A percentile compares a stretch with the other conserved stretches of the same genome.
Conservation (phyloP, 2,329 filamentous ascomycete genomes). For the Rutstroemia sydowiana region DNA sequence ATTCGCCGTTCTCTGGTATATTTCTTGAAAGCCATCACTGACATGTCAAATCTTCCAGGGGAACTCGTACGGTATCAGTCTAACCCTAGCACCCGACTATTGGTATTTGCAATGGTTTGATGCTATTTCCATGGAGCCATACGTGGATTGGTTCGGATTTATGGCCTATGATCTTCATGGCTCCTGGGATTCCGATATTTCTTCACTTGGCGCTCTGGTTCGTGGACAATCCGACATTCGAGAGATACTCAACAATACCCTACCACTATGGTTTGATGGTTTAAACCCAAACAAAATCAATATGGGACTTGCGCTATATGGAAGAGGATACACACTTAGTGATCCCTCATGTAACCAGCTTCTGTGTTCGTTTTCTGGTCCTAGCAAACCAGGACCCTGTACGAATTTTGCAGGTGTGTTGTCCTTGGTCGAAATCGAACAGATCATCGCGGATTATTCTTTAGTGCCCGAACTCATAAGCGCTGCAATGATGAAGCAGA, state of each 20-base stretch:
- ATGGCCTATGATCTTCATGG: conserved; percentile 26
- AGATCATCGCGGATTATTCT: conserved; percentile 14
- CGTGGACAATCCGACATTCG: conserved; percentile 39
- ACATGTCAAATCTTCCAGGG: too few species aligned
- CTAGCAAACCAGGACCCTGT: neutral
- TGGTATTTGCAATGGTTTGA: neutral
- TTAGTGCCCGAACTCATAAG: conserved; percentile 22
- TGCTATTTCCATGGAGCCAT: neutral
- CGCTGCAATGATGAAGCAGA: conserved; percentile 20
- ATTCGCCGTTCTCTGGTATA: neutral
- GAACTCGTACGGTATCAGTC: too few species aligned
- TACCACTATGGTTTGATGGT: conserved; percentile 40
- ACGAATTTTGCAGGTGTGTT: neutral
- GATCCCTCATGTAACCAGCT: neutral
- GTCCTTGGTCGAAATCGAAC: neutral
- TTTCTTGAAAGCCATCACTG: neutral
- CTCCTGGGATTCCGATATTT: conserved; percentile 10
- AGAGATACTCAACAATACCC: conserved; percentile 35
- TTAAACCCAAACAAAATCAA: conserved; percentile 36
- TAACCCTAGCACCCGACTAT: neutral
- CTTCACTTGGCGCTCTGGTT: conserved; percentile 30
- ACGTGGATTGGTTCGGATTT: neutral
- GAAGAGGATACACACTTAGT: conserved; percentile 11
- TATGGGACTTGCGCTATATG: conserved; percentile 42
- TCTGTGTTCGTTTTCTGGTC: neutral